Evolutionary conservation across 805 yeast genomes (phyloP).

Genomic region (Brettanomyces sp.): DNA sequence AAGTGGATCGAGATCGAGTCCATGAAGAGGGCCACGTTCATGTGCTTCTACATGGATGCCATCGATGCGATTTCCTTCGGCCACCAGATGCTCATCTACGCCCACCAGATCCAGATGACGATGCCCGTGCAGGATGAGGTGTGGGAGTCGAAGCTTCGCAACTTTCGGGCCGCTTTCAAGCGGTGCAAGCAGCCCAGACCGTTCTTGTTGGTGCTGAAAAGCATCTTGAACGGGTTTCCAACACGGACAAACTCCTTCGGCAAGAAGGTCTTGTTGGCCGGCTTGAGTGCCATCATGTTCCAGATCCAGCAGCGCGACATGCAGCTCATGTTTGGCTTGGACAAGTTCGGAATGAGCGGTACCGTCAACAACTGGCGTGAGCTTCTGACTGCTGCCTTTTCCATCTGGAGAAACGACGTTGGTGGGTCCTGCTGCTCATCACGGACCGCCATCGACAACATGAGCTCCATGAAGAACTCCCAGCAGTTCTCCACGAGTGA

Average conservation of each 20-base stretch:
- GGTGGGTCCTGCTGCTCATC: conserved; percentile 28
- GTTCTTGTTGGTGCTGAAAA: conserved; percentile 50
- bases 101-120: conserved; percentile 52
- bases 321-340: conserved; percentile 44
- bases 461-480: conserved; percentile 18
- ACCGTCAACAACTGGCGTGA: conserved; percentile 55
- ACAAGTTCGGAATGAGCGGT: conserved; percentile 21
- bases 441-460: conserved; percentile 23
- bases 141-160: conserved; percentile 33
- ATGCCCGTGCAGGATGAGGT: conserved; percentile 55
- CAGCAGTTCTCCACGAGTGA: conserved; percentile 27
- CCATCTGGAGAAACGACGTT: conserved; percentile 53
- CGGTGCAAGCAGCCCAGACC: conserved; percentile 26
- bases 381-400: conserved; percentile 56
- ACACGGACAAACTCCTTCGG: conserved; percentile 48
- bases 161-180: conserved; percentile 15
- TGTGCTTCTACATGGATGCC: conserved; percentile 76
- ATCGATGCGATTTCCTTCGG: conserved; percentile 73
- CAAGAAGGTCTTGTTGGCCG: conserved; percentile 56
- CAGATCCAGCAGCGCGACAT: conserved; percentile 68
- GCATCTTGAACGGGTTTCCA: conserved; percentile 43
- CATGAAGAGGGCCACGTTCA: conserved; percentile 66
- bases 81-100: conserved; percentile 49
- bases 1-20: conserved; percentile 77
- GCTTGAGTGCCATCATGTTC: conserved; percentile 54